Percentiles rank a stretch among this genome's conserved stretches.
Evolutionary conservation across 176 grass and related monocot genomes (phyloP).

Genomic region (Oryza longistaminata): DNA sequence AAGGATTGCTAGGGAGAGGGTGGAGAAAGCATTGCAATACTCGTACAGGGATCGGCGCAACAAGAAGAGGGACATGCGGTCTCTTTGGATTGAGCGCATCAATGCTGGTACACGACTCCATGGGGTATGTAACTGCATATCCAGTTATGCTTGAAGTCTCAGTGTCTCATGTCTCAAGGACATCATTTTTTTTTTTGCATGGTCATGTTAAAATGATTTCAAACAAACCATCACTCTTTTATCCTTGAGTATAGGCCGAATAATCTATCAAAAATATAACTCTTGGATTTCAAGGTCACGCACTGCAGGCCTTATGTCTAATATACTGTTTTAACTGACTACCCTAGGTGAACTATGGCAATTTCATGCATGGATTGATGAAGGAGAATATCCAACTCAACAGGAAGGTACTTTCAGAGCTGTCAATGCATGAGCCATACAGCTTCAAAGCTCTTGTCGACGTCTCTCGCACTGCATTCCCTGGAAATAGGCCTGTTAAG

Average conservation of each 20-base stretch:
- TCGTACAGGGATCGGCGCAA: constrained; percentile 89
- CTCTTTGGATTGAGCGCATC: constrained; percentile 94
- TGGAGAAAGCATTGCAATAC: constrained; percentile 88
- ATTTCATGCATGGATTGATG: constrained; percentile 94
- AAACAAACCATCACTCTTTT: not conserved
- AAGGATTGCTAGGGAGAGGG: constrained; percentile 80
- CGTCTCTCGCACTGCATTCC: constrained; percentile 74
- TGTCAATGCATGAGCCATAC: constrained; percentile 93
- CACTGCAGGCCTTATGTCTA: not conserved
- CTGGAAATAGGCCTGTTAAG: constrained; percentile 65
- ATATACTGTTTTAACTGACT: not conserved
- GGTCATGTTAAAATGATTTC: not conserved
- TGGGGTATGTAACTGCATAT: constrained; percentile 58
- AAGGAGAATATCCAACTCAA: constrained; percentile 97
- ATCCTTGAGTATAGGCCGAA: not conserved
- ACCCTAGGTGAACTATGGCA: constrained; percentile 84
- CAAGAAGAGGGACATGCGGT: constrained; percentile 92
- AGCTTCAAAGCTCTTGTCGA: constrained; percentile 90
- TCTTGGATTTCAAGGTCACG: not conserved
- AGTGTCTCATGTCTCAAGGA: not conserved
- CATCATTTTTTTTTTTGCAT: not conserved
- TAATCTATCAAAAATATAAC: not conserved
- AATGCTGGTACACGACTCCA: constrained; percentile 84
- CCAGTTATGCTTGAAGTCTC: not conserved
- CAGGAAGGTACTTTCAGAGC: constrained; percentile 84